Evolutionary conservation across 2,329 filamentous ascomycete genomes (phyloP), one percentile per base, ranked within the genome.

Genomic region (Aspergillus japonicus): DNA sequence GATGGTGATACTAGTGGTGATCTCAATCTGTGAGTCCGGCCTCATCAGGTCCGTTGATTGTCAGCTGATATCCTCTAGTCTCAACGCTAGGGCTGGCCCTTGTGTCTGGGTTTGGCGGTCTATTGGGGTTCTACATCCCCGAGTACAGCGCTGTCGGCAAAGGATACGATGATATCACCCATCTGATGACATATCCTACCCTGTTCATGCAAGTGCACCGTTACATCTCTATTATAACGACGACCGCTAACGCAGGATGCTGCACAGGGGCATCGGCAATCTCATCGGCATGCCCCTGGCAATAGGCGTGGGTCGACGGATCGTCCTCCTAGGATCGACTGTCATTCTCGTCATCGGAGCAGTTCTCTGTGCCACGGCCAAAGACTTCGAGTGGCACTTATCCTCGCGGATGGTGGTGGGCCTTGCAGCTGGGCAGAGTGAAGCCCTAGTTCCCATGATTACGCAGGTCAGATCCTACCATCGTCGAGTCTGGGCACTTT

Each of bases 381-480:
- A 63, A n/a, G 67, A 58, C 39, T 76, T 72, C 47, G 72, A 75
- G 31, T 74, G 68, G 65, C 78, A 80, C 58, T 71, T 79, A 23
- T 73, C 65, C 1, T 71, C 73, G 1, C 71, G 77, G 2, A 73
- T 76, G 69, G 48, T 80, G 0, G 65, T 79, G 6, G 76, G 75
- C 0, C 58, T 80, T 5, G 73, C 76, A 2, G 76, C 77, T 5
- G 78, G 77, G 7, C 77, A 80, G 62, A 77, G 74, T 53, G 77
- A 80, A 59, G 76, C 77, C 3, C 66, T 80, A 3, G 73, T 77
- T 2, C 77, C 77, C 0, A 72, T 80, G 72, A 78, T 80, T 33
- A 68, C 66, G 23, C 68, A 79, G 64, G 75, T 66, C 8, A 19
- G 8, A 19, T 21, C 2, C 4, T 29, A 29, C 16, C 33, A 12